Base-by-base conservation (phyloP, 1,139 yeast species). In the Yamadazyma trypodendri region DNA sequence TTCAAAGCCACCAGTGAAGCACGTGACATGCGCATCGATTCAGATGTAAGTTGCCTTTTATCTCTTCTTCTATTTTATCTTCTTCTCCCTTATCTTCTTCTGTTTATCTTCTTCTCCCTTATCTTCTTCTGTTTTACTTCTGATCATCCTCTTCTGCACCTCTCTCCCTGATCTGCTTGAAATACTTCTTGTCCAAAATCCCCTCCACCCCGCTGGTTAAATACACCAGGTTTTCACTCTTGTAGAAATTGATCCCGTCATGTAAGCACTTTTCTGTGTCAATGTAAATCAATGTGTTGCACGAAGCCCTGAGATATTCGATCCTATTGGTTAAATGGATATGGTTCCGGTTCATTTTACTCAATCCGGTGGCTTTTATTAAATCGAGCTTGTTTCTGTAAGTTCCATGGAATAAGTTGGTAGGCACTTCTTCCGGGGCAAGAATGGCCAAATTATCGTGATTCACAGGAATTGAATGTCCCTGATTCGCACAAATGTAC, bases 401-500 rank as follows among this genome's bases (percentile, higher is more conserved):
- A 0, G 98, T 92, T 6, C 98, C 98, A 56, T 94, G 98, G 25
- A 86, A 78, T 4, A 87, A 71, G 16, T 49, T 51, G 1, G 40
- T 31, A 1, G 65, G 66, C 2, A 56, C 35, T 11, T 58, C 53
- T 2, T 22, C 11, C 1, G 18, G 15, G 9, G 39, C 24, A 17
- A 68, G 44, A 18, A 32, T 28, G 12, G 41, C 69, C 17, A 76
- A 70, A 27, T 75, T 75, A 12, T 52, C 54, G 24, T 72, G 71
- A 12, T 45, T 47, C 0, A 84, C 72, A 1, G 62, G 54, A 11
- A 92, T 63, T 0, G 95, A 81, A 58, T 92, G 98, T 7, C 98
- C 98, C 58, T 92, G 98, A 39, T 82, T 83, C 2, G 98, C 98
- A 54, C 97, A 79, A 11, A 92, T 84, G 27, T 50, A 60, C 15